These are phyloP conservation scores for Cyamopsis tetragonoloba DNA, from an alignment of 306 rosid species.

Conservation along the genomic window DNA sequence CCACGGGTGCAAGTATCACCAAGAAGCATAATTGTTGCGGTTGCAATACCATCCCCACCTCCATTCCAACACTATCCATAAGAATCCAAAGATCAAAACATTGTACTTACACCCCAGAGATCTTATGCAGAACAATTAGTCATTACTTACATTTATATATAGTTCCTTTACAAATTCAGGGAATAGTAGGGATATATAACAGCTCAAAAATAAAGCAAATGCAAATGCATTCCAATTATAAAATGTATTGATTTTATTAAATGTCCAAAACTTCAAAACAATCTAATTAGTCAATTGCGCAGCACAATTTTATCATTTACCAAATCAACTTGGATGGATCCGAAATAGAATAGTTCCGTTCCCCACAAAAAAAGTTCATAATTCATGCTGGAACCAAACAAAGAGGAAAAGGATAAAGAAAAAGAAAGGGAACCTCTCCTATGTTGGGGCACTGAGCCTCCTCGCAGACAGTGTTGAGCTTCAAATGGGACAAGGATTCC, in stretches of 20 bases:
- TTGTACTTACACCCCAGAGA: not conserved
- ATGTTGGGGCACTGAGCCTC: conserved; percentile 98
- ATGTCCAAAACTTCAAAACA: no score
- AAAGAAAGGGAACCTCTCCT: conserved; percentile 50
- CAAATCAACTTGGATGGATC: no score
- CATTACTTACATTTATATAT: not conserved
- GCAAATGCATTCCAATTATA: no score
- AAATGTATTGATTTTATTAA: no score
- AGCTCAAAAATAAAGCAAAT: no score
- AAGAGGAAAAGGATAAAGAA: not conserved
- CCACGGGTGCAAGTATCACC: conserved; percentile 99
- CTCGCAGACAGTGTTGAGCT: conserved; percentile 86
- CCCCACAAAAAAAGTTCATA: no score
- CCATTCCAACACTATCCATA: conserved; percentile 87
- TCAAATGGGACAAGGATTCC: conserved; percentile 61
- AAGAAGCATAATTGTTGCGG: conserved; percentile 94
- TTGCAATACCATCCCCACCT: conserved; percentile 88
- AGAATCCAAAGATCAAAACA: conserved; percentile 22
- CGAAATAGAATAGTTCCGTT: no score
- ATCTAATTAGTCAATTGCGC: no score
- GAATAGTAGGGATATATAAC: no score
- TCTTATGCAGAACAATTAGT: not conserved
- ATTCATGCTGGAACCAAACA: no score
- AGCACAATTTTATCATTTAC: no score
- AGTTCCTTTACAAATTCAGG: no score